phyloP scores from a whole-genome alignment of 352 stramenopile genomes.

The Globisporangium paddicum region DNA sequence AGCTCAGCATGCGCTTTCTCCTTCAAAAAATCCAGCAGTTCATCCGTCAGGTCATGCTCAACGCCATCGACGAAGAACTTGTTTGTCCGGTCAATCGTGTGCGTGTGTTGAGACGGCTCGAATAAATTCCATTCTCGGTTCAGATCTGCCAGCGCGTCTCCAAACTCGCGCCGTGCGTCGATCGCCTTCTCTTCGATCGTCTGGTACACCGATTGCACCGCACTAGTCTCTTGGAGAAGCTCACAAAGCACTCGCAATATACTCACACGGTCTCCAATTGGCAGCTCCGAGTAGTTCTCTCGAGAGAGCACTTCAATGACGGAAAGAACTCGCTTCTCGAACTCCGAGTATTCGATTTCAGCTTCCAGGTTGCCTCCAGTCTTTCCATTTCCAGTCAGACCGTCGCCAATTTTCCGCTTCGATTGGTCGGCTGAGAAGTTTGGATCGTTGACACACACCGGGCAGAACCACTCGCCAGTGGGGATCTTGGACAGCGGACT shows the following conservation, averaged over 20 bases:
- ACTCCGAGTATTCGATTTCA: constrained; percentile 45
- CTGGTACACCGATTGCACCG: constrained; percentile 58
- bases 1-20: constrained; percentile 59
- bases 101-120: constrained; percentile 29
- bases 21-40: constrained; percentile 62
- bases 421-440: constrained; percentile 50
- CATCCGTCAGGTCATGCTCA: constrained; percentile 65
- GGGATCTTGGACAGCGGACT: constrained; percentile 53
- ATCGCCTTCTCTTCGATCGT: constrained; percentile 62
- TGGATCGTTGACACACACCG: constrained; percentile 46
- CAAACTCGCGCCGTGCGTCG: constrained; percentile 44
- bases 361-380: constrained; percentile 14
- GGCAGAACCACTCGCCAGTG: constrained; percentile 74
- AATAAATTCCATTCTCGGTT: constrained; percentile 60
- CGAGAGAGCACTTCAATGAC: constrained; percentile 63
- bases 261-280: constrained; percentile 44
- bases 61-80: constrained; percentile 74
- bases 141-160: constrained; percentile 55
- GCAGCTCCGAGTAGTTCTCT: constrained; percentile 61
- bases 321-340: constrained; percentile 55
- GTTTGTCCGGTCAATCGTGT: constrained; percentile 51
- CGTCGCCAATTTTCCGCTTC: constrained; percentile 34
- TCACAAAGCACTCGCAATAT: constrained; percentile 65
- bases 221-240: constrained; percentile 44
- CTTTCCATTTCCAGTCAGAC: constrained; percentile 15